Conservation (phyloP, 129 eudicot species). For the Ambrosia artemisiifolia region DNA sequence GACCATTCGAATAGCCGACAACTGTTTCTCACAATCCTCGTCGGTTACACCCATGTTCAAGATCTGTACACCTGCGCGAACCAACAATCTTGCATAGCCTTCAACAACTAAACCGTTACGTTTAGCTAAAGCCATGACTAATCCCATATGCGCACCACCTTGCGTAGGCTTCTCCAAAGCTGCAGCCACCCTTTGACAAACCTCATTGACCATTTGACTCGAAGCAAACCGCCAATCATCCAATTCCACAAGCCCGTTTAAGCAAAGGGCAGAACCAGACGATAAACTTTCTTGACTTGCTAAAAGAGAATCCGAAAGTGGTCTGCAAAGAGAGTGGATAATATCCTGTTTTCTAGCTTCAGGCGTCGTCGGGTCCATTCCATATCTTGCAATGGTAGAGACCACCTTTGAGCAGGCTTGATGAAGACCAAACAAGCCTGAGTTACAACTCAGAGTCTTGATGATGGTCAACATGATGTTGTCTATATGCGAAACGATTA, state of each 20-base stretch:
- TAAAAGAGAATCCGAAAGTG: not conserved
- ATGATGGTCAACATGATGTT: not conserved
- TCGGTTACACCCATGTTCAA: not conserved
- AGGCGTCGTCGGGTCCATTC: not conserved
- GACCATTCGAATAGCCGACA: constrained; percentile 4
- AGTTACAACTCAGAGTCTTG: not conserved
- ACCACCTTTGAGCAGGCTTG: not conserved
- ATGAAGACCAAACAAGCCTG: not conserved
- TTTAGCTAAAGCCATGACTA: not conserved
- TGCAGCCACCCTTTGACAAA: not conserved
- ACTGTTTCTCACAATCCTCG: not conserved
- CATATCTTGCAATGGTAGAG: not conserved
- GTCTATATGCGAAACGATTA: not conserved
- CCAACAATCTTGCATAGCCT: constrained; percentile 10
- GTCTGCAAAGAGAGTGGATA: not conserved
- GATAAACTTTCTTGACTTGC: not conserved
- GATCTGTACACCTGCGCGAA: not conserved
- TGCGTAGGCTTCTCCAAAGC: not conserved
- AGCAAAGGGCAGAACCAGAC: not conserved
- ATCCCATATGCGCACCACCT: not conserved
- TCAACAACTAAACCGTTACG: not conserved
- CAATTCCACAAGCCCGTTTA: not conserved
- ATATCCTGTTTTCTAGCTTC: not conserved
- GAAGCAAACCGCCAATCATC: not conserved
- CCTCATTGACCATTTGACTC: constrained; percentile 1